These are phyloP conservation scores for Botryotinia calthae DNA, from an alignment of 2,329 filamentous ascomycete species.

Conservation along the genomic window DNA sequence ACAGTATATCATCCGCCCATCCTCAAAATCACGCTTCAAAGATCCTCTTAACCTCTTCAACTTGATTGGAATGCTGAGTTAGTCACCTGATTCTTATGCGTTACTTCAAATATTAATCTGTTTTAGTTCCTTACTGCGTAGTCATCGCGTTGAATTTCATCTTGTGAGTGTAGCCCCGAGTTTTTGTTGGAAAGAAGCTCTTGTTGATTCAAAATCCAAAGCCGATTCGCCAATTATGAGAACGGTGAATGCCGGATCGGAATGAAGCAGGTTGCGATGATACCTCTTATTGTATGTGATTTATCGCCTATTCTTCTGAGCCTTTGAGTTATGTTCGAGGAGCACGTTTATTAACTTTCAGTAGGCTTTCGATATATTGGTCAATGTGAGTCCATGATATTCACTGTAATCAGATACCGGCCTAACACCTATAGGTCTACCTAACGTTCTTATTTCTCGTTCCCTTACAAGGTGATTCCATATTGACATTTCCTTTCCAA, in stretches of 20 bases:
- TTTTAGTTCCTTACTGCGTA: slow-evolving; percentile 42
- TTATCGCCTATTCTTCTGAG: background rate
- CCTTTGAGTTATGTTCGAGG: background rate
- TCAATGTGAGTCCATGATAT: slow-evolving; percentile 45
- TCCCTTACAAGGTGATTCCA: slow-evolving; percentile 51
- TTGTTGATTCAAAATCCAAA: slow-evolving; percentile 8
- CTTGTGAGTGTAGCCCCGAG: slow-evolving; percentile 46
- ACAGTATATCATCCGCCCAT: slow-evolving; percentile 52
- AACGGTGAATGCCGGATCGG: slow-evolving; percentile 60
- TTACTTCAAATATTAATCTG: slow-evolving; percentile 1
- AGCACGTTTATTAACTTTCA: background rate
- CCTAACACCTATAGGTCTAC: slow-evolving; percentile 44
- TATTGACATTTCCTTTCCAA: background rate
- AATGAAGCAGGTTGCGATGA: slow-evolving; percentile 56
- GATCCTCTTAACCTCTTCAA: slow-evolving; percentile 62
- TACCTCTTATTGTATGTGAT: slow-evolving; percentile 54
- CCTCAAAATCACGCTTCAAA: slow-evolving; percentile 49
- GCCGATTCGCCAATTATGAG: slow-evolving; percentile 54
- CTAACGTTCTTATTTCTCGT: slow-evolving; percentile 61
- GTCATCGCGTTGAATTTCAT: slow-evolving; percentile 56
- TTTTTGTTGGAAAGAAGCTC: background rate
- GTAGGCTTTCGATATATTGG: slow-evolving; percentile 49
- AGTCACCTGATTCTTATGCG: slow-evolving; percentile 9
- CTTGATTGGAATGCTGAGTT: slow-evolving; percentile 55
- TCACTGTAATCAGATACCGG: background rate